These are phyloP conservation scores for Zalerion maritima DNA, from an alignment of 495 filamentous ascomycete genomes.

Conservation along the genomic window DNA sequence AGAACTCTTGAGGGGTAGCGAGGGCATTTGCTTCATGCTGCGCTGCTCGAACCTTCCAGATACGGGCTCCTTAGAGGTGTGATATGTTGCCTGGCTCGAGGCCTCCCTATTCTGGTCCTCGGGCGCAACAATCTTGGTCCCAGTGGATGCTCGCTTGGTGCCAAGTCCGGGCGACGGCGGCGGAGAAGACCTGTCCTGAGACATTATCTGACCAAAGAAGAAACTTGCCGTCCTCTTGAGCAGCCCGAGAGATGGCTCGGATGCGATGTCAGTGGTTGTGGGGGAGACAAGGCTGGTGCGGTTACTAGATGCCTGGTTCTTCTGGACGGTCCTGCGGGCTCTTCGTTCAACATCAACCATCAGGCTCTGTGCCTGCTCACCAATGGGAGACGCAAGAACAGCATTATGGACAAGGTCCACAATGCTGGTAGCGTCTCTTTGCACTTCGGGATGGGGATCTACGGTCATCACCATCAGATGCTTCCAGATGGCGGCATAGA, in stretches of 20 bases:
- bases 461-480: slow-evolving; percentile 80
- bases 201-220: too few relatives aligned
- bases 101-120: slow-evolving; percentile 67
- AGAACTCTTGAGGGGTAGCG: slow-evolving; percentile 60
- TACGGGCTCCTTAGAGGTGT: slow-evolving; percentile 58
- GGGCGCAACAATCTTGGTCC: slow-evolving; percentile 33
- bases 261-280: slow-evolving; percentile 20
- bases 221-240: slow-evolving; percentile 40
- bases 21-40: slow-evolving; percentile 36
- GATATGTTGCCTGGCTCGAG: slow-evolving; percentile 53
- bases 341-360: slow-evolving; percentile 64
- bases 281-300: slow-evolving; percentile 24
- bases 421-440: slow-evolving; percentile 63
- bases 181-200: slow-evolving; percentile 18
- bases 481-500: slow-evolving; percentile 88
- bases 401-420: slow-evolving; percentile 71
- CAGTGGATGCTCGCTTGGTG: slow-evolving; percentile 26
- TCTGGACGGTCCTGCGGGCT: slow-evolving; percentile 31
- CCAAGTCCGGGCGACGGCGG: slow-evolving; percentile 17
- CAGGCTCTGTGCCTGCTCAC: slow-evolving; percentile 47
- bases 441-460: slow-evolving; percentile 88
- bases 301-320: slow-evolving; percentile 23
- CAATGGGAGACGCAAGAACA: slow-evolving; percentile 63
- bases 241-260: slow-evolving; percentile 30
- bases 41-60: slow-evolving; percentile 57